phyloP scores from a whole-genome alignment of 2,329 filamentous ascomycete species.

The Plectosphaerella cucumerina region DNA sequence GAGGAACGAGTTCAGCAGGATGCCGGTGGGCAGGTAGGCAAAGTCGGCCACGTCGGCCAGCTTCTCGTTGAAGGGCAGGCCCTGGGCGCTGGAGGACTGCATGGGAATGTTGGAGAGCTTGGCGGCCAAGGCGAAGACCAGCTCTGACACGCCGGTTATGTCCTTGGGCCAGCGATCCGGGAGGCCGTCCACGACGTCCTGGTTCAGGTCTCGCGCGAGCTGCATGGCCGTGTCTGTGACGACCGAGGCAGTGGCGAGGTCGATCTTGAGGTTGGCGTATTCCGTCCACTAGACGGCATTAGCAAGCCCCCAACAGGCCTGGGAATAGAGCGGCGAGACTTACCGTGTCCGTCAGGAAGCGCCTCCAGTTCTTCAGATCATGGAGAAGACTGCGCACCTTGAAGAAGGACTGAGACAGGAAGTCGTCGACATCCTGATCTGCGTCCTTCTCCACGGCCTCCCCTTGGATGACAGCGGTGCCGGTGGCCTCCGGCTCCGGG shows the following conservation, averaged over 20 bases:
- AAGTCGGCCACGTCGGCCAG: conserved; percentile 18
- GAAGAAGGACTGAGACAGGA: conserved; percentile 15
- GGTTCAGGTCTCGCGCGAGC: conserved; percentile 16
- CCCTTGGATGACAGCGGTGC: too few relatives aligned
- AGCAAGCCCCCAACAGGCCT: background rate
- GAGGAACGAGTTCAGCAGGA: conserved; percentile 16
- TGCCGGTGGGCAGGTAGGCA: conserved; percentile 15
- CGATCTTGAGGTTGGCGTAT: conserved; percentile 21
- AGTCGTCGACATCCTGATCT: conserved; percentile 12
- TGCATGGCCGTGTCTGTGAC: conserved; percentile 24
- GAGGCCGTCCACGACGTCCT: conserved; percentile 3
- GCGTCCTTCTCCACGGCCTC: background rate
- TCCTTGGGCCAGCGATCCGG: too few relatives aligned
- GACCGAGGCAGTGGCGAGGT: conserved; percentile 24
- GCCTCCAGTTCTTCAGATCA: conserved; percentile 21
- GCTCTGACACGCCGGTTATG: too few relatives aligned
- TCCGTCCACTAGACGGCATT: conserved; percentile 17
- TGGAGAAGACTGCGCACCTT: conserved; percentile 22
- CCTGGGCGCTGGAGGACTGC: conserved; percentile 1
- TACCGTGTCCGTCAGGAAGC: conserved; percentile 18
- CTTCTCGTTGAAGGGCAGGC: conserved; percentile 20
- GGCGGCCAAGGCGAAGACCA: too few relatives aligned
- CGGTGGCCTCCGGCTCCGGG: conserved; percentile 2
- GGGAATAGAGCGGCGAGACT: background rate
- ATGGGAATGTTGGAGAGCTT: too few relatives aligned